These are phyloP conservation scores for Pulveroboletus sp. DNA, from an alignment of 768 basidiomycete genomes.

Conservation along the genomic window DNA sequence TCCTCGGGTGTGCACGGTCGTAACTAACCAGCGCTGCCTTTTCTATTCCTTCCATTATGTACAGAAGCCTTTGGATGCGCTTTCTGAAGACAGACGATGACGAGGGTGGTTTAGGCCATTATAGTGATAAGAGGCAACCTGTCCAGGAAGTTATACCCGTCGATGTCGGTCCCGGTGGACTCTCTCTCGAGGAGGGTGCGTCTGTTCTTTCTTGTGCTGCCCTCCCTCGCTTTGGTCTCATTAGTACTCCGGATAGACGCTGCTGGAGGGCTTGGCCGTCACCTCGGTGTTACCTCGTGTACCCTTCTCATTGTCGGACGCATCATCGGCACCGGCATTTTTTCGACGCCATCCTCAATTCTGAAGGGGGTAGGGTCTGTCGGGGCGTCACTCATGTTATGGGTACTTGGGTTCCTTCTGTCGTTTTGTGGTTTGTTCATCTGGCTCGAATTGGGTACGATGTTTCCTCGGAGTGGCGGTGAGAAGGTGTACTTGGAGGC, in stretches of 20 bases:
- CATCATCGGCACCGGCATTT: conserved; percentile 63
- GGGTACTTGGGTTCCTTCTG: conserved; percentile 56
- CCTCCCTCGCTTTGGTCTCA: not conserved
- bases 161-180: conserved; percentile 36
- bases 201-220: not conserved
- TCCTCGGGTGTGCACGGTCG: no score
- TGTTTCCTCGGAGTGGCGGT: conserved; percentile 58
- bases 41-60: no score
- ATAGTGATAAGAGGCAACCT: no score
- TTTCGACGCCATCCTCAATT: conserved; percentile 58
- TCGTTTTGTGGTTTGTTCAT: conserved; percentile 58
- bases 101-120: no score
- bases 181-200: conserved; percentile 48
- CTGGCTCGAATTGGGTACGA: conserved; percentile 60
- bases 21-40: no score
- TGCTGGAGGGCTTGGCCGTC: conserved; percentile 54
- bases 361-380: conserved; percentile 51
- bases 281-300: conserved; percentile 52
- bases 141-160: no score
- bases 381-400: conserved; percentile 60
- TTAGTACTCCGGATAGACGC: conserved; percentile 30
- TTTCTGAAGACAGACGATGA: no score
- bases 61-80: no score
- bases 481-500: conserved; percentile 63
- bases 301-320: conserved; percentile 53